Base-by-base conservation (phyloP, 345 rosid species). In the Eutrema heterophyllum region DNA sequence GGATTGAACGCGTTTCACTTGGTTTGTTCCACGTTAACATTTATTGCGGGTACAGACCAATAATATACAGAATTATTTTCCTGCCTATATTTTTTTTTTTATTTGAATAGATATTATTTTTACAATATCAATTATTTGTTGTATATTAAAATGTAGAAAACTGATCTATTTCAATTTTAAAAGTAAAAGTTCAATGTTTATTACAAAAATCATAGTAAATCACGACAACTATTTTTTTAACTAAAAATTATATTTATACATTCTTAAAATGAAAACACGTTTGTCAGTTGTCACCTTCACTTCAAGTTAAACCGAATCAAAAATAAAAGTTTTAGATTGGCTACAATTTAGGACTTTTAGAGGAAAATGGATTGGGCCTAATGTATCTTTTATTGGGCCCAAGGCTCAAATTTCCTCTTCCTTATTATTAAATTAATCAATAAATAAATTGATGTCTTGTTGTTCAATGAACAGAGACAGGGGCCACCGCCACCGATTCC, bases 391-490 rank as follows among this genome's bases (percentile, higher is more conserved):
- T 60, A 26, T n/a, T 29, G 32, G 80, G 80, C 75, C 58, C 18
- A 21, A 14, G 6, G 32, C 18, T 16, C 32, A 59, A 10, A 4
- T 14, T 59, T 41, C 0, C 9, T 8, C 0, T 29, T 24, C 3
- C 5, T 2, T 2, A 5, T 10, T 1, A n/a, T 66, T 52, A 11
- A 4, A 11, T 54, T 12, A 4, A 3, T 55, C 6, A 9, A 50
- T 21, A 15, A 13, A 15, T 48, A 1, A 8, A 18, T 73, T 51
- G 12, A 24, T 73, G 40, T 30, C 38, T 51, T 83, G 84, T 9
- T 84, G 40, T 48, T 32, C 78, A 24, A 71, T 86, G 2, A 70
- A 81, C 21, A 77, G 82, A 26, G 87, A 80, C 70, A 78, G 21
- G 61, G 81, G 78, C 41, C 85, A 52, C 64, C 82, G 77, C 38